Conservation (phyloP, 176 grass and related monocot species). For the Paspalum vaginatum region DNA sequence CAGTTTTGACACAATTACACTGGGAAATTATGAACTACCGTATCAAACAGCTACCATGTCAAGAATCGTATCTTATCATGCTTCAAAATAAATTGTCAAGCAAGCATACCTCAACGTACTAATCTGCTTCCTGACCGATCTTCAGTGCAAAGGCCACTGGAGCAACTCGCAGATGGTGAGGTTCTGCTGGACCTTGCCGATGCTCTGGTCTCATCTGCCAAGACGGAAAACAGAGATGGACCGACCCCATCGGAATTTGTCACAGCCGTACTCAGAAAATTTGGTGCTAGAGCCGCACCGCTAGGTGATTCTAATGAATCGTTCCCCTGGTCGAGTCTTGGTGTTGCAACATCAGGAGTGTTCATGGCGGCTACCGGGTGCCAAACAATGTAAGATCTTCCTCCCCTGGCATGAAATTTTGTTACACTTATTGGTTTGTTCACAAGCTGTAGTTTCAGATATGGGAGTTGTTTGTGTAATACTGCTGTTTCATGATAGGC, state of each 20-base stretch:
- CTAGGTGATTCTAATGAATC: neutral
- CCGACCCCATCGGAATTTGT: conserved; percentile 52
- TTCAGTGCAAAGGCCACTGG: conserved; percentile 47
- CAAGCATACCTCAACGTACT: neutral
- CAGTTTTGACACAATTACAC: neutral
- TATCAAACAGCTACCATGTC: no score
- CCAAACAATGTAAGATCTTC: conserved; percentile 47
- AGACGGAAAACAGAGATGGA: conserved; percentile 34
- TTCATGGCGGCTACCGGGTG: conserved; percentile 33
- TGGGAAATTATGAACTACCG: neutral
- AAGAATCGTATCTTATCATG: neutral
- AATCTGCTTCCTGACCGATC: neutral
- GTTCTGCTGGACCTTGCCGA: conserved; percentile 37
- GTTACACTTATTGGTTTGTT: neutral
- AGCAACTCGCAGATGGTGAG: conserved; percentile 47
- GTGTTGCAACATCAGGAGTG: conserved; percentile 21
- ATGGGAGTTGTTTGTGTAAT: neutral
- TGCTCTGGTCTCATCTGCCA: conserved; percentile 25
- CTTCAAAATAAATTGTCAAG: neutral
- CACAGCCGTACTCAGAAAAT: conserved; percentile 39
- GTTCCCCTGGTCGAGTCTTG: conserved; percentile 28
- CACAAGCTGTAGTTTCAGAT: neutral
- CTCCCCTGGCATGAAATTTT: neutral
- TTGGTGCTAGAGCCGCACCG: neutral
- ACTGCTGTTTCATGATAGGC: conserved; percentile 11